These are phyloP conservation scores for Taiozyma sp. DNA, from an alignment of 1,139 yeast species.

Conservation along the genomic window DNA sequence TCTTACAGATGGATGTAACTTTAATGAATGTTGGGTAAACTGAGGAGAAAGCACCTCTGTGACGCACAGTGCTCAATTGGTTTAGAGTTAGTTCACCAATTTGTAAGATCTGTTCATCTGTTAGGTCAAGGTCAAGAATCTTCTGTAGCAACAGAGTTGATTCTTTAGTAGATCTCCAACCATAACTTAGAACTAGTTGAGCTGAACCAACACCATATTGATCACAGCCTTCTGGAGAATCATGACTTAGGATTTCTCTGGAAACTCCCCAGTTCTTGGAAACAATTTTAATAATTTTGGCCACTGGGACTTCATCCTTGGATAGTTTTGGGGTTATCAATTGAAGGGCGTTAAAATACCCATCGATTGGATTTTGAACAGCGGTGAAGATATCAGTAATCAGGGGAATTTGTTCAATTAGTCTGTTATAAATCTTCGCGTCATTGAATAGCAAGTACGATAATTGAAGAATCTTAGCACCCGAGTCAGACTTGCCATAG, in stretches of 20 bases:
- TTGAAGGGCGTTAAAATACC: slow-evolving; percentile 54
- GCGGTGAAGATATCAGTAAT: slow-evolving; percentile 34
- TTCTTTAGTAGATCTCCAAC: slow-evolving; percentile 87
- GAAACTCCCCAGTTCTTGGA: slow-evolving; percentile 48
- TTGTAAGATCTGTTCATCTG: slow-evolving; percentile 26
- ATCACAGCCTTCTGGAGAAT: slow-evolving; percentile 57
- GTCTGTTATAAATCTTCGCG: slow-evolving; percentile 24
- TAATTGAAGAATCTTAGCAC: slow-evolving; percentile 62
- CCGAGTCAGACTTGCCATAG: slow-evolving; percentile 79
- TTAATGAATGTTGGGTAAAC: slow-evolving; percentile 74
- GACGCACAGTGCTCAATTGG: slow-evolving; percentile 73
- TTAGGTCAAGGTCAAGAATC: slow-evolving; percentile 29
- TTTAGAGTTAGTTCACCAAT: slow-evolving; percentile 53
- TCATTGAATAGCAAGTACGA: slow-evolving; percentile 29
- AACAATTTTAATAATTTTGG: slow-evolving; percentile 13
- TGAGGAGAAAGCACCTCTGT: slow-evolving; percentile 88
- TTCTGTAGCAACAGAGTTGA: slow-evolving; percentile 51
- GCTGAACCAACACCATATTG: slow-evolving; percentile 44
- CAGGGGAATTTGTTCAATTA: slow-evolving; percentile 30
- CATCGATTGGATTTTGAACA: slow-evolving; percentile 55
- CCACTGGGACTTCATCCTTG: slow-evolving; percentile 19
- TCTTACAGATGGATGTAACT: slow-evolving; percentile 49
- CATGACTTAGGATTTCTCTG: slow-evolving; percentile 55
- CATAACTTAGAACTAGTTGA: slow-evolving; percentile 62
- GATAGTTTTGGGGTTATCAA: slow-evolving; percentile 36